These are phyloP conservation scores for Aspergillus cavernicola DNA, from an alignment of 495 filamentous ascomycete species.

Conservation along the genomic window DNA sequence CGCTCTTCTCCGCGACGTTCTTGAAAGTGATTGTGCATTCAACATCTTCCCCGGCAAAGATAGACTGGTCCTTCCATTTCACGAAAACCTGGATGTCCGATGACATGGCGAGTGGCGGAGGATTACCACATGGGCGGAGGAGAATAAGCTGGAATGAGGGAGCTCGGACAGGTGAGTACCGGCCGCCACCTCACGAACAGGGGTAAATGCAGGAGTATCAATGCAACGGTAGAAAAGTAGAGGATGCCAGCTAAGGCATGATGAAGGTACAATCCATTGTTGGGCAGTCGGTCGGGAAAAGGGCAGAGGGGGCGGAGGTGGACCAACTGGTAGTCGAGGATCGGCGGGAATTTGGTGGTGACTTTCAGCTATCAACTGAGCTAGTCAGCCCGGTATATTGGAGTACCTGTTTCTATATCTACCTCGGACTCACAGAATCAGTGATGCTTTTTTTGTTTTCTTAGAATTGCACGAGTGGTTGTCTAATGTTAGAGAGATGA, in stretches of 20 bases:
- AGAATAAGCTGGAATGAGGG: slow-evolving; percentile 17
- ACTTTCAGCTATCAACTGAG: background rate
- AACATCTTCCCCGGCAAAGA: slow-evolving; percentile 92
- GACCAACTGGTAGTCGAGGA: background rate
- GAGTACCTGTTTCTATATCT: background rate
- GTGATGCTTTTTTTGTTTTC: background rate
- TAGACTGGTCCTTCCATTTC: slow-evolving; percentile 82
- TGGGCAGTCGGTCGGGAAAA: slow-evolving; percentile 2
- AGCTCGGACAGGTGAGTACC: slow-evolving; percentile 20
- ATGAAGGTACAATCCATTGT: slow-evolving; percentile 21
- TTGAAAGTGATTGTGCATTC: slow-evolving; percentile 95
- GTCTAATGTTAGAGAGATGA: background rate
- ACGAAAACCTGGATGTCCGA: slow-evolving; percentile 89
- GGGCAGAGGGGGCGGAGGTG: background rate
- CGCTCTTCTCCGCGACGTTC: slow-evolving; percentile 60
- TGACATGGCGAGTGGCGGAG: slow-evolving; percentile 40
- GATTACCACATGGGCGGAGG: slow-evolving; percentile 36
- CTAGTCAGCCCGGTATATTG: background rate
- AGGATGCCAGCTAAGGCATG: slow-evolving; percentile 24
- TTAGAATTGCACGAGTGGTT: background rate
- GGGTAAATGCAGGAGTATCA: slow-evolving; percentile 1
- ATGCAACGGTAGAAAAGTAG: background rate
- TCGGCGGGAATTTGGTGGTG: slow-evolving; percentile 3
- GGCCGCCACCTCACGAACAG: slow-evolving; percentile 20
- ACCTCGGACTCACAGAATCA: background rate